Evolutionary conservation across 2,329 filamentous ascomycete genomes (phyloP).

Genomic region (Hypoxylon sp.): DNA sequence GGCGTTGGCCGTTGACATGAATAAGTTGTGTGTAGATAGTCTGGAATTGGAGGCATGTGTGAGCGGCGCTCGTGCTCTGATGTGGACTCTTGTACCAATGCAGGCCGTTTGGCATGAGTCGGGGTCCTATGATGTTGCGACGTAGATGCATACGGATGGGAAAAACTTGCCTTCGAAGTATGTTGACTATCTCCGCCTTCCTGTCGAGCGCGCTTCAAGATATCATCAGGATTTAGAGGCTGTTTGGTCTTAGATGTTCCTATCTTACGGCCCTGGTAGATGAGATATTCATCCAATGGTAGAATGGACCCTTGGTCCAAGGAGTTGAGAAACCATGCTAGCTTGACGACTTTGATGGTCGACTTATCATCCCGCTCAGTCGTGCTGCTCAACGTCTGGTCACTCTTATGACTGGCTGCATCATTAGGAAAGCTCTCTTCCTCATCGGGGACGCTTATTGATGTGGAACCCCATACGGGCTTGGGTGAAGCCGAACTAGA

Average conservation of each 20-base stretch:
- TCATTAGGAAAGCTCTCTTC: slow-evolving; percentile 19
- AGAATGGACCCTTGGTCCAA: slow-evolving; percentile 55
- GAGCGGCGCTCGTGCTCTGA: slow-evolving; percentile 74
- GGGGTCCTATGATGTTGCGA: slow-evolving; percentile 34
- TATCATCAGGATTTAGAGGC: slow-evolving; percentile 38
- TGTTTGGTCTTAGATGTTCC: slow-evolving; percentile 20
- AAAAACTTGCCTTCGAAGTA: slow-evolving; percentile 19
- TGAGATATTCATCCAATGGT: slow-evolving; percentile 59
- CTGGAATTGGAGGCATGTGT: slow-evolving; percentile 70
- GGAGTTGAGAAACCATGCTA: slow-evolving; percentile 67
- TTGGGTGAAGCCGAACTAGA: slow-evolving; percentile 39
- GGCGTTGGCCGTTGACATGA: slow-evolving; percentile 84
- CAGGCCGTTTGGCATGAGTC: slow-evolving; percentile 48
- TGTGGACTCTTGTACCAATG: slow-evolving; percentile 73
- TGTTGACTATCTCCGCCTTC: slow-evolving; percentile 25
- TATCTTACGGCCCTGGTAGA: slow-evolving; percentile 61
- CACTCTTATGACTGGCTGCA: not conserved
- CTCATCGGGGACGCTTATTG: slow-evolving; percentile 45
- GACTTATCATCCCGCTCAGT: slow-evolving; percentile 25
- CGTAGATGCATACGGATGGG: slow-evolving; percentile 11
- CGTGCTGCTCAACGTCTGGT: not conserved
- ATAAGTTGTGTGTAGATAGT: slow-evolving; percentile 72
- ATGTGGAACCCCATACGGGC: slow-evolving; percentile 30
- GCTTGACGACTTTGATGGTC: slow-evolving; percentile 62
- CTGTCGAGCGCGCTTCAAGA: slow-evolving; percentile 46